Evolutionary conservation across 2,329 filamentous ascomycete genomes (phyloP), one percentile per base, ranked within the genome.

Genomic region (Sclerotinia nivalis): DNA sequence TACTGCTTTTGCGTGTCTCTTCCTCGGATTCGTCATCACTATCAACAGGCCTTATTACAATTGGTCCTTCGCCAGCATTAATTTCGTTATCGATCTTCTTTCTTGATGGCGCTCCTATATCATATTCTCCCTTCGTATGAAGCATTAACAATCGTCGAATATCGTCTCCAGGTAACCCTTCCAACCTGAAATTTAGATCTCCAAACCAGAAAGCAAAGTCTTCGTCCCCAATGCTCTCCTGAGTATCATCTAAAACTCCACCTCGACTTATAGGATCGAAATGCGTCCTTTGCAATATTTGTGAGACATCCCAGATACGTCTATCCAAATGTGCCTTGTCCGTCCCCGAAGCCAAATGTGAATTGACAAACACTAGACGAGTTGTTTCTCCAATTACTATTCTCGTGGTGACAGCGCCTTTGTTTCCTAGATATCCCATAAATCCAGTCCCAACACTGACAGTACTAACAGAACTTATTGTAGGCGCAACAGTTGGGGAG

Each of bases 121-220:
- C 89, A 78, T 94, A 93, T 80, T 94, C 90, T 70, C 93, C 93
- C 47, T 86, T 85, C 0, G 92, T 91, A 79, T 97, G 95, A 6
- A 97, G 84, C 77, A 90, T 91, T 50, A 99, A 84, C 9, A 98
- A 82, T 61, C 91, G 88, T 45, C 95, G 87, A 60, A 99, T 96
- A 78, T 99, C 96, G 50, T 96, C 91, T 0, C 93, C 94, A 0
- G 95, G 92, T 62, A 98, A 87, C 58, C 91, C 92, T 65, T 96
- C 93, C 0, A 99, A 85, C 45, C 96, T 88, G 78, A 97, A 99
- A 79, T 99, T 99, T 55, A 99, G 84, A 79, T 99, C 96, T 9
- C 96, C 96, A 77, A 97, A 92, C 93, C 95, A 98, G 77, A 99
- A 97, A 0, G 90, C 89, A 81, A 97, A 93, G 77, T 99, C 96